Evolutionary conservation across 805 yeast species (phyloP).

Genomic region (Nakazawaea ishiwadae): DNA sequence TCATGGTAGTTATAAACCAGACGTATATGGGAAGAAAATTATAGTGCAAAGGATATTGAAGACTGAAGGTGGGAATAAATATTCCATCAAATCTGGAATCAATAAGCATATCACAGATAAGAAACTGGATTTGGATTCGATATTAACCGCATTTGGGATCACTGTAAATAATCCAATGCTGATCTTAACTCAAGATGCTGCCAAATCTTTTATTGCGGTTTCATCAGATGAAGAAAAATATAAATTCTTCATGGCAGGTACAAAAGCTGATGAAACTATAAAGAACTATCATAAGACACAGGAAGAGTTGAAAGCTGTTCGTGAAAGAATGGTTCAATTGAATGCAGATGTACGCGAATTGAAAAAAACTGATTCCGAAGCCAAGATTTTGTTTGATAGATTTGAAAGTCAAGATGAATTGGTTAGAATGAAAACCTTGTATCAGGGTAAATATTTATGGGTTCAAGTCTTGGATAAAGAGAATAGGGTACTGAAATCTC

Average conservation of each 20-base stretch:
- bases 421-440: conserved; percentile 30
- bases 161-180: conserved; percentile 89
- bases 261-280: conserved; percentile 63
- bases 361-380: conserved; percentile 36
- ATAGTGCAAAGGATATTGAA: conserved; percentile 63
- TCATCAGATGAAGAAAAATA: conserved; percentile 72
- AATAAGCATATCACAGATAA: conserved; percentile 55
- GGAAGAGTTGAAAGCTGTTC: conserved; percentile 29
- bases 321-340: conserved; percentile 33
- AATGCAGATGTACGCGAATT: conserved; percentile 33
- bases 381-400: conserved; percentile 34
- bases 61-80: conserved; percentile 46
- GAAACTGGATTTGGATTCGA: conserved; percentile 60
- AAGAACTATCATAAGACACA: conserved; percentile 43
- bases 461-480: conserved; percentile 30
- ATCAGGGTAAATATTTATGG: conserved; percentile 49
- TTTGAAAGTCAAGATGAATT: conserved; percentile 37
- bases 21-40: conserved; percentile 63
- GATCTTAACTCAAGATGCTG: conserved; percentile 89
- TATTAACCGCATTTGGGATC: conserved; percentile 67
- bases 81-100: conserved; percentile 46
- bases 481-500: conserved; percentile 19
- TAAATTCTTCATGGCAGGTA: conserved; percentile 74
- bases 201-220: conserved; percentile 81
- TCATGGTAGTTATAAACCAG: conserved; percentile 58